Evolutionary conservation across 179 eudicot genomes (phyloP), one percentile per base, ranked within the genome.

Genomic region (Spinacia oleracea): DNA sequence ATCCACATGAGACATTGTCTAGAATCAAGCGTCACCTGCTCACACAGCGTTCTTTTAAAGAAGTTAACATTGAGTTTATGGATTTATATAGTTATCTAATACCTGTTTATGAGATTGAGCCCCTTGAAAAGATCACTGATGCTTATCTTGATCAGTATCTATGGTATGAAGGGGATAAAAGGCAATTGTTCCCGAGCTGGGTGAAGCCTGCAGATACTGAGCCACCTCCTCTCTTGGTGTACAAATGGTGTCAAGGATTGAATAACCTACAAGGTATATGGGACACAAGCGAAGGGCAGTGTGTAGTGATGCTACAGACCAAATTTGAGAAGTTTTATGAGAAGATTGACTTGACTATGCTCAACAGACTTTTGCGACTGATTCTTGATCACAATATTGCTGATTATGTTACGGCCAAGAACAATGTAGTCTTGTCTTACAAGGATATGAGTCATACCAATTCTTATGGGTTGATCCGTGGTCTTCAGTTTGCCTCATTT

Each of bases 381-480:
- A 97, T 96, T 76, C 96, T 96, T 71, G 99, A 96, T 73, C 99
- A 96, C 84, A 96, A 96, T 60, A 96, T 96, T 88, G 99, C 99
- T 81, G 99, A 96, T 86, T 96, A 96, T 81, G 97, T 96, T 58
- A 96, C 99, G n/a, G 99, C 99, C 55, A 96, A 96, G 86, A 96
- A 96, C 80, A 96, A 96, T 66, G 97, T 96, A 81, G 99, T 96
- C 42, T 81, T 96, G 80, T 92, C 97, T 21, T 96, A 96, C 90
- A 96, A 96, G 92, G 99, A 96, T 72, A 96, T 96, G 99, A 96
- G 99, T 78, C 99, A 96, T 75, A 96, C 99, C 38, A 96, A 96
- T 84, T 96, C 99, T 2, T 96, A 96, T 84, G 99, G 99, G 79
- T 91, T 96, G 73, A 96, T 96, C 50, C 97, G 99, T 32, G 99